A percentile compares a stretch with the other conserved stretches of the same genome.
Evolutionary conservation across 257 asterid genomes (phyloP).

Genomic region (Ajuga chamaepitys): DNA sequence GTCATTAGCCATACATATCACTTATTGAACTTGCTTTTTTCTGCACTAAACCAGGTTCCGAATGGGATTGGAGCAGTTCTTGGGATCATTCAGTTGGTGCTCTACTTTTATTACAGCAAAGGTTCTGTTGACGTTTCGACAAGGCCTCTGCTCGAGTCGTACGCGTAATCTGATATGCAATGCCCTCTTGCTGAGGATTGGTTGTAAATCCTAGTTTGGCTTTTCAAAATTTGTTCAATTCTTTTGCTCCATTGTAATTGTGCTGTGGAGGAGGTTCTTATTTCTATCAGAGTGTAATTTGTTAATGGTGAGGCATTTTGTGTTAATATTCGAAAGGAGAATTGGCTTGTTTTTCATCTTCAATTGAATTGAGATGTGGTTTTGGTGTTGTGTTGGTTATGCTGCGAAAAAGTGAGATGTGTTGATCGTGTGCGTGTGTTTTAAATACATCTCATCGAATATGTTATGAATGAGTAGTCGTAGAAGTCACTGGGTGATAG

Average conservation of each 20-base stretch:
- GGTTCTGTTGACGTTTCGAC: conserved; percentile 28
- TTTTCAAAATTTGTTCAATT: background rate
- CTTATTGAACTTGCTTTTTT: background rate
- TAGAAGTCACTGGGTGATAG: too few relatives aligned
- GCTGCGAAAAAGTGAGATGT: too few relatives aligned
- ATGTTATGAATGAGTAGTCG: too few relatives aligned
- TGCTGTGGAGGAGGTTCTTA: conserved; percentile 3
- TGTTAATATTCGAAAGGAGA: too few relatives aligned
- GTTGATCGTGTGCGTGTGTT: too few relatives aligned
- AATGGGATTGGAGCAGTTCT: conserved; percentile 83
- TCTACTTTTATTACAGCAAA: conserved; percentile 55
- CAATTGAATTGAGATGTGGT: too few relatives aligned
- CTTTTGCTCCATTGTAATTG: conserved; percentile 10
- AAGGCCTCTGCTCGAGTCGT: conserved; percentile 51
- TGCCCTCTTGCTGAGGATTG: background rate
- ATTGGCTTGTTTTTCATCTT: too few relatives aligned
- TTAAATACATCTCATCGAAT: too few relatives aligned
- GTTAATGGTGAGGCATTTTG: too few relatives aligned
- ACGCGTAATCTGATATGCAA: conserved; percentile 18
- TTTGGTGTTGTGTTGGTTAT: too few relatives aligned
- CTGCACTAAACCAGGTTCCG: conserved; percentile 46
- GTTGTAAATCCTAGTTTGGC: background rate
- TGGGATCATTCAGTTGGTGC: conserved; percentile 56
- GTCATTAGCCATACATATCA: too few relatives aligned
- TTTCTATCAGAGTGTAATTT: too few relatives aligned